Evolutionary conservation across 2,329 filamentous ascomycete genomes (phyloP).

Genomic region (Amphichorda felina): DNA sequence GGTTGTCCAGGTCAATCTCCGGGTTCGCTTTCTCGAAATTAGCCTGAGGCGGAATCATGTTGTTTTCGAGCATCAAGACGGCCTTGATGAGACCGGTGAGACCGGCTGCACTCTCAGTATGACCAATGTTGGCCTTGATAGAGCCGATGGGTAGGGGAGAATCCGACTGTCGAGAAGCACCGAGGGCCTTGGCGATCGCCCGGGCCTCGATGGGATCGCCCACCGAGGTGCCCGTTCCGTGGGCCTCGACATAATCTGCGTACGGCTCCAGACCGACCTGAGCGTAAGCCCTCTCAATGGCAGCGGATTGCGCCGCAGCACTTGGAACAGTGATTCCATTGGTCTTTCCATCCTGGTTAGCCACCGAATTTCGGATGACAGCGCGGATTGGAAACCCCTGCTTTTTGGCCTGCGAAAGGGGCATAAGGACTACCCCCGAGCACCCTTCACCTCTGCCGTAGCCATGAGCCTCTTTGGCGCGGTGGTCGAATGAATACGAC

Average conservation of each 20-base stretch:
- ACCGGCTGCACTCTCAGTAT: conserved; percentile 37
- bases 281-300: conserved; percentile 17
- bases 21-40: conserved; percentile 16
- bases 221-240: conserved; percentile 25
- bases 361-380: conserved; percentile 11
- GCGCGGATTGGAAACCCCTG: conserved; percentile 13
- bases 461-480: conserved; percentile 24
- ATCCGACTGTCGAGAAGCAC: conserved; percentile 8
- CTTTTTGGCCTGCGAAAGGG: conserved; percentile 26
- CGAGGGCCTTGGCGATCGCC: conserved; percentile 7
- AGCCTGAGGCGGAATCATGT: conserved; percentile 16
- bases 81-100: conserved; percentile 40
- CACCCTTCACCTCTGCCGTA: conserved; percentile 37
- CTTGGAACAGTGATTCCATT: conserved; percentile 24
- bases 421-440: conserved; percentile 33
- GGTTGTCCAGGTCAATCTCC: conserved; percentile 12
- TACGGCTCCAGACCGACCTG: conserved; percentile 8
- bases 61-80: conserved; percentile 16
- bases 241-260: conserved; percentile 23
- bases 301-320: conserved; percentile 11
- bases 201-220: conserved; percentile 16
- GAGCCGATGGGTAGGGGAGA: conserved; percentile 15
- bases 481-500: conserved; percentile 22
- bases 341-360: conserved; percentile 11
- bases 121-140: conserved; percentile 24